These are phyloP conservation scores for Talaromyces sp. DNA, from an alignment of 2,329 filamentous ascomycete genomes.

Conservation along the genomic window DNA sequence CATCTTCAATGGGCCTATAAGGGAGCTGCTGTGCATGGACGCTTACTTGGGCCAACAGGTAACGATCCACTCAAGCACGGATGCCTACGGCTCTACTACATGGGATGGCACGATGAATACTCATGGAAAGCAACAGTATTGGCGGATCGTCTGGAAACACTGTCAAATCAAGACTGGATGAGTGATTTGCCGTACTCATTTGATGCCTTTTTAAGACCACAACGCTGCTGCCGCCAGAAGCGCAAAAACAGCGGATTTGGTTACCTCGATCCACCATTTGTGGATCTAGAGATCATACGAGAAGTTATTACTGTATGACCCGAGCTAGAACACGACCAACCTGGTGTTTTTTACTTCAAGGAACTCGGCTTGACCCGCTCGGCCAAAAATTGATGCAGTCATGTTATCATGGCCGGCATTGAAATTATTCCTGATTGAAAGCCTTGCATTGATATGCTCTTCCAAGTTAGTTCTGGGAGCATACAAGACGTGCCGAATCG, in stretches of 20 bases:
- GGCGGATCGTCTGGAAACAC: not conserved
- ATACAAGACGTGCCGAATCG: not conserved
- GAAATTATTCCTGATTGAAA: not conserved
- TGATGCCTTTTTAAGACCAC: not conserved
- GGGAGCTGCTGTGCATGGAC: not conserved
- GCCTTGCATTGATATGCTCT: not conserved
- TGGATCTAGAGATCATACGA: not conserved
- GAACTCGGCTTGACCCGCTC: not conserved
- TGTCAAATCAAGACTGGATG: not conserved
- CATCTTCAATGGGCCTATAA: not conserved
- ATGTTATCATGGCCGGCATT: not conserved
- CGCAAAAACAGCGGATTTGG: not conserved
- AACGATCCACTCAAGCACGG: not conserved
- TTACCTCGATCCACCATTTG: not conserved
- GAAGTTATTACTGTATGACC: not conserved
- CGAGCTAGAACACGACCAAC: not conserved
- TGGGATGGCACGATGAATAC: not conserved
- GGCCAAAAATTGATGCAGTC: not conserved
- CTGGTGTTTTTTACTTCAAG: too few species aligned
- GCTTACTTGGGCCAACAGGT: not conserved
- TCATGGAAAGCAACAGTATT: not conserved
- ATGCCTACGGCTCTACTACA: not conserved
- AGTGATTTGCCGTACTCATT: not conserved
- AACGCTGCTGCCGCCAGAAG: slow-evolving; percentile 2
- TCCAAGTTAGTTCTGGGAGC: not conserved